These are phyloP conservation scores for Globisporangium perplexum DNA, from an alignment of 352 stramenopile genomes.

Conservation along the genomic window DNA sequence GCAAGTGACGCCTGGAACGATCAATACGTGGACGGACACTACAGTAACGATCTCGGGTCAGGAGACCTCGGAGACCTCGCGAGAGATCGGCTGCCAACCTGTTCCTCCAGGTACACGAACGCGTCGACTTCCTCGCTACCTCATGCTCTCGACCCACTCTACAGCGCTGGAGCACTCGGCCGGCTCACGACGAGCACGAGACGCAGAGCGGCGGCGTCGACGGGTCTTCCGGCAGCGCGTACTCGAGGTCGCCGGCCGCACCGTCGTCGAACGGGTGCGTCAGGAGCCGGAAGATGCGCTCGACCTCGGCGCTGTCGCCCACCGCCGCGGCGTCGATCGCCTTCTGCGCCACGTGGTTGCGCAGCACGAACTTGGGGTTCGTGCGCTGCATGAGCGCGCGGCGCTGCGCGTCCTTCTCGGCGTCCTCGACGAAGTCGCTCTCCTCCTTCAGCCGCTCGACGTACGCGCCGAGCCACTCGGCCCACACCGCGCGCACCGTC, in stretches of 20 bases:
- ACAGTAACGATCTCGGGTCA: too few relatives aligned
- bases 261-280: constrained; percentile 64
- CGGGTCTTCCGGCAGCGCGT: constrained; percentile 46
- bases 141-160: not conserved
- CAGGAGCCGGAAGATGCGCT: constrained; percentile 67
- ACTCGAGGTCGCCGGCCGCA: constrained; percentile 30
- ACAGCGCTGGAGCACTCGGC: not conserved
- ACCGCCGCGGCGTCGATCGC: constrained; percentile 77
- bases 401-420: constrained; percentile 28
- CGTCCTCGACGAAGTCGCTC: constrained; percentile 25
- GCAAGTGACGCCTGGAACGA: not conserved
- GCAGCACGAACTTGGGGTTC: constrained; percentile 84
- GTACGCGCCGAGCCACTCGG: constrained; percentile 55
- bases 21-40: too few relatives aligned
- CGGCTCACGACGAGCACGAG: constrained; percentile 81
- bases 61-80: too few relatives aligned
- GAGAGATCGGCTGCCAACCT: too few relatives aligned
- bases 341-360: constrained; percentile 87
- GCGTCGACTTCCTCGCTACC: not conserved
- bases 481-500: constrained; percentile 41
- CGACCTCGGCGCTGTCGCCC: constrained; percentile 58
- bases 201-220: constrained; percentile 53
- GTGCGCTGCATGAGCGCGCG: constrained; percentile 41
- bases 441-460: constrained; percentile 37
- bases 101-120: not conserved